Conservation (phyloP, 1,139 yeast genomes). For the Ogataea hybrid region DNA sequence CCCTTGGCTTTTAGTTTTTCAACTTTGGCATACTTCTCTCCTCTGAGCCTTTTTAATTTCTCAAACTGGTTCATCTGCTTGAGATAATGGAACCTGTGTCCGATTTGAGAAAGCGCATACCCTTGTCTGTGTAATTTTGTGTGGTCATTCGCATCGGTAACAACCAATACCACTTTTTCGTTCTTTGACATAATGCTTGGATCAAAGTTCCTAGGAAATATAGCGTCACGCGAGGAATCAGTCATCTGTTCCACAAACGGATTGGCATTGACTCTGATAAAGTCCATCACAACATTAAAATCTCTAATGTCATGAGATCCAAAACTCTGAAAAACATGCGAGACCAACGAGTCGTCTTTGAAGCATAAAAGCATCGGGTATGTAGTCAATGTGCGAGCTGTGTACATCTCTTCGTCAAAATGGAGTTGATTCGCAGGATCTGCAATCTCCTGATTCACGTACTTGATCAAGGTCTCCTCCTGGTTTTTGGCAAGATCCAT, state of each 20-base stretch:
- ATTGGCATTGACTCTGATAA: constrained; percentile 44
- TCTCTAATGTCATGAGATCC: constrained; percentile 63
- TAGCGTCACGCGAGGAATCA: constrained; percentile 36
- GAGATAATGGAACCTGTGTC: constrained; percentile 46
- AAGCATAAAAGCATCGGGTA: constrained; percentile 60
- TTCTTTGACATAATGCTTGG: constrained; percentile 16
- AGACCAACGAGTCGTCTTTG: constrained; percentile 52
- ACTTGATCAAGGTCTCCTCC: constrained; percentile 42
- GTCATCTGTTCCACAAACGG: constrained; percentile 56
- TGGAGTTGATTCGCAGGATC: constrained; percentile 10
- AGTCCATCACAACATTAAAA: constrained; percentile 43
- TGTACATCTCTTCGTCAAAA: constrained; percentile 44
- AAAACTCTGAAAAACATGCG: constrained; percentile 55
- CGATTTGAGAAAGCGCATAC: constrained; percentile 45
- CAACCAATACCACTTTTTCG: constrained; percentile 53
- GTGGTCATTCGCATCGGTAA: constrained; percentile 47
- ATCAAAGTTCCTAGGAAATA: constrained; percentile 35
- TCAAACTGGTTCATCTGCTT: constrained; percentile 35
- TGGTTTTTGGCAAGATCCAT: constrained; percentile 41
- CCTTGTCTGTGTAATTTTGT: constrained; percentile 38
- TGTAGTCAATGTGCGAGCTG: constrained; percentile 53
- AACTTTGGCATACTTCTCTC: constrained; percentile 42
- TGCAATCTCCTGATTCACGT: constrained; percentile 17
- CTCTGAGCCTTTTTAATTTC: constrained; percentile 39
- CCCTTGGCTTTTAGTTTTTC: constrained; percentile 42